Evolutionary conservation across 2,329 filamentous ascomycete genomes (phyloP).

Genomic region (Ophiostoma australiae): DNA sequence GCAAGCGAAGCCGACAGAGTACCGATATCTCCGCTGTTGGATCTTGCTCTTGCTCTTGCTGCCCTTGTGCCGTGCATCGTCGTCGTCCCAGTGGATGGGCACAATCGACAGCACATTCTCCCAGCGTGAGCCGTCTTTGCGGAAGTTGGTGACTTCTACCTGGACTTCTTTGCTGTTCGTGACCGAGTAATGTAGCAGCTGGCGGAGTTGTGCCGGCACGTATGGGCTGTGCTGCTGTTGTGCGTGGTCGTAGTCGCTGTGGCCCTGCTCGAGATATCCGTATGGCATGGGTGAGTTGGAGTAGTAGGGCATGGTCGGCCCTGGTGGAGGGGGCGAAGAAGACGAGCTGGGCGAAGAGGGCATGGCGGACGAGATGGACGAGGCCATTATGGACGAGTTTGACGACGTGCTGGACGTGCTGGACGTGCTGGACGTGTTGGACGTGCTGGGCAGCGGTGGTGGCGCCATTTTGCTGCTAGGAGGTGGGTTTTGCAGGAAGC

Average conservation of each 20-base stretch:
- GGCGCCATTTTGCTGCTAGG: neutral
- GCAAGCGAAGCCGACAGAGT: constrained; percentile 77
- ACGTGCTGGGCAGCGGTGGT: neutral
- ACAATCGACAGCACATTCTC: constrained; percentile 83
- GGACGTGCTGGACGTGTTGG: neutral
- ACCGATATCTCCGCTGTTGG: constrained; percentile 45
- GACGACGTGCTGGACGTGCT: neutral
- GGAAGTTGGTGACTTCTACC: constrained; percentile 66
- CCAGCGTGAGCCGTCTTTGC: constrained; percentile 72
- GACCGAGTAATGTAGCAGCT: constrained; percentile 47
- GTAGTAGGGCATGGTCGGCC: neutral
- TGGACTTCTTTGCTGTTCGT: constrained; percentile 45
- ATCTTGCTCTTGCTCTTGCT: neutral
- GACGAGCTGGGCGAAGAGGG: neutral
- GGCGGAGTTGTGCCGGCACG: constrained; percentile 39
- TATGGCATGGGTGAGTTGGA: neutral
- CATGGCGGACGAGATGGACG: neutral
- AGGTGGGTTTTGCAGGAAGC: constrained; percentile 70
- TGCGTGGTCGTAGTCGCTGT: neutral
- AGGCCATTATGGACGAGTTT: neutral
- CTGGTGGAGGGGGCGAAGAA: neutral
- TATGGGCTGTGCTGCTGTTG: neutral
- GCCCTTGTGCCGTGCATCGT: constrained; percentile 39
- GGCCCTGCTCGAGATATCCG: neutral
- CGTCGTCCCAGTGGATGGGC: constrained; percentile 64